A percentile compares a stretch with the other conserved stretches of the same genome.
Conservation (phyloP, 139 green algal species). For the Asterochloris sp. region DNA sequence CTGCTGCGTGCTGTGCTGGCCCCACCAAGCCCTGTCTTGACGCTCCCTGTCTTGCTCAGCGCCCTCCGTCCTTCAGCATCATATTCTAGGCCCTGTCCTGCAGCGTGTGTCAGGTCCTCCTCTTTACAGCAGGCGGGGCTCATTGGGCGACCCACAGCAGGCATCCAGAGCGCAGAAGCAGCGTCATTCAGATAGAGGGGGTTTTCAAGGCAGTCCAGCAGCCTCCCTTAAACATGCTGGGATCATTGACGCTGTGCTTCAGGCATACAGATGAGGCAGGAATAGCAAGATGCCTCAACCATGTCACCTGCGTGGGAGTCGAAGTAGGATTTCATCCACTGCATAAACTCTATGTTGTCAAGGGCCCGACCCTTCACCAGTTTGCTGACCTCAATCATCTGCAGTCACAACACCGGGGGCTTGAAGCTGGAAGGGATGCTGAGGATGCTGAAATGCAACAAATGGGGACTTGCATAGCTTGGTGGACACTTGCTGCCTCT, state of each 20-base stretch:
- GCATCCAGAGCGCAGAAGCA: too few relatives aligned
- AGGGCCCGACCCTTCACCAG: constrained; percentile 89
- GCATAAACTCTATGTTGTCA: constrained; percentile 98
- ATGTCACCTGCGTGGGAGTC: constrained; percentile 40
- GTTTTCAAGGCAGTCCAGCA: constrained; percentile 21
- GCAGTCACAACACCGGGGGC: constrained; percentile 3
- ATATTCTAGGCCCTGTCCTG: constrained; percentile 54
- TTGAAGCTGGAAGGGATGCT: too few relatives aligned
- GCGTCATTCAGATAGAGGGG: too few relatives aligned
- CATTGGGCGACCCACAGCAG: too few relatives aligned
- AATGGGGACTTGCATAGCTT: too few relatives aligned
- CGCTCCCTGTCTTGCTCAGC: constrained; percentile 10
- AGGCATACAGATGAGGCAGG: background rate
- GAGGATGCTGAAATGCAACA: too few relatives aligned
- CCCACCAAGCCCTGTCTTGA: background rate
- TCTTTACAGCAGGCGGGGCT: constrained; percentile 37
- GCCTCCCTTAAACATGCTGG: constrained; percentile 76
- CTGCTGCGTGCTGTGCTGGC: too few relatives aligned
- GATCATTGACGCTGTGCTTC: too few relatives aligned
- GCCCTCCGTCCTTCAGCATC: constrained; percentile 36
- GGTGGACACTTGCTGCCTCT: too few relatives aligned
- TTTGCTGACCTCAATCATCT: constrained; percentile 87
- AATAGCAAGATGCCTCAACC: background rate
- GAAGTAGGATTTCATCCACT: constrained; percentile 75
- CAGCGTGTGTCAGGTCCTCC: too few relatives aligned